Evolutionary conservation across 2,329 filamentous ascomycete species (phyloP), one percentile per base, ranked within the genome.

Genomic region (Herpotrichia juniperi): DNA sequence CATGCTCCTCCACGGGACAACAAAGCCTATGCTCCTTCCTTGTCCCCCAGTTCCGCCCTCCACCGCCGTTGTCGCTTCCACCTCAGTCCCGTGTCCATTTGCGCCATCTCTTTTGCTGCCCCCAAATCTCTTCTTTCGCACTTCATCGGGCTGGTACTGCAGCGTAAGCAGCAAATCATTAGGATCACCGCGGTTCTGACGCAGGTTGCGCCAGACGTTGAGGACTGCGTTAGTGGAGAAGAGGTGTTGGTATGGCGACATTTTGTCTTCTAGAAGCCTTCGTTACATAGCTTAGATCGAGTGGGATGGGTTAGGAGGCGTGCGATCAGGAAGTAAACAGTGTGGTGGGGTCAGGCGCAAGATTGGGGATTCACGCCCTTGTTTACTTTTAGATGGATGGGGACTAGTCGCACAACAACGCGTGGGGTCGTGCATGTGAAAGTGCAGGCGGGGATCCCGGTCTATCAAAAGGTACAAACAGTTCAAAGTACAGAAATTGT

Each of bases 1-100:
- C 67, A 72, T 70, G 32, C 66, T 67, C 43, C 68, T 57, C 69
- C 68, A 72, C 57, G 69, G 68, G 28, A 72, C 68, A 12, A 71
- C 66, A 17, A 71, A 71, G 50, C 69, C 63, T 17, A 71, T 72
- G 48, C 68, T 70, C 56, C 62, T 67, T 28, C 62, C 64, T 17
- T 48, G 50, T 14, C 31, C 25, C 14, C 35, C 42, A 19, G 37
- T 37, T 47, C 51, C 46, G 52, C 34, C 63, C 59, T 19, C 35
- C 12, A 63, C 55, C 40, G 65, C 67, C 14, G 54, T 55, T 16
- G 56, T 53, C 5, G 37, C 58, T 11, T 67, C 66, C 9, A 54
- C 48, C 1, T 45, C 46, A 31, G 40, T 45, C 2, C 51, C 32
- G 32, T 67, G 68, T 4, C 53, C 59, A 34, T 11, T 16, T 11